Percentiles rank a stretch among this genome's conserved stretches.
Conservation (phyloP, 768 basidiomycete species). For the Mycena crocata region DNA sequence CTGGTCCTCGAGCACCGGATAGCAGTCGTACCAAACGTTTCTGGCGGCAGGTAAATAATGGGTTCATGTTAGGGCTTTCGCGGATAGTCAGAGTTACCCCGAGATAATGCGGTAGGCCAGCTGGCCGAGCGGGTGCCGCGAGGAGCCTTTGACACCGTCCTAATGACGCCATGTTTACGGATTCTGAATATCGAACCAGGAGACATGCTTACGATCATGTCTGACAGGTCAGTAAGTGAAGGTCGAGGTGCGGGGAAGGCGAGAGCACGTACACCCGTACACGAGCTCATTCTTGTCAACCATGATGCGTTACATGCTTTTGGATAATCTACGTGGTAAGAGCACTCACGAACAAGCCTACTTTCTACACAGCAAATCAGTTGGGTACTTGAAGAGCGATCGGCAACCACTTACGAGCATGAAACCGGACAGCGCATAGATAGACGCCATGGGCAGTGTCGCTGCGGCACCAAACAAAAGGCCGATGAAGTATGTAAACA, state of each 20-base stretch:
- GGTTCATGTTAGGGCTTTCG: not conserved
- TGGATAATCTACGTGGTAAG: not conserved
- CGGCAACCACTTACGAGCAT: not conserved
- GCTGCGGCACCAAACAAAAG: not conserved
- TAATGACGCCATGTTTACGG: not conserved
- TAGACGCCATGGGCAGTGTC: not conserved
- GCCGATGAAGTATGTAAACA: conserved; percentile 18
- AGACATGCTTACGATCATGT: not conserved
- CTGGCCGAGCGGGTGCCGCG: conserved; percentile 4
- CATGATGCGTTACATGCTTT: too few species aligned
- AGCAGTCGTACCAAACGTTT: conserved; percentile 8
- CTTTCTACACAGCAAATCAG: not conserved
- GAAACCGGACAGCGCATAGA: conserved; percentile 1
- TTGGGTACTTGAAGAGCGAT: not conserved
- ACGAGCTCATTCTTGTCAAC: conserved; percentile 1
- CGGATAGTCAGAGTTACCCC: not conserved
- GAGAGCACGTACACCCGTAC: not conserved
- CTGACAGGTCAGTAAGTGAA: not conserved
- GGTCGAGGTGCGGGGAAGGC: not conserved
- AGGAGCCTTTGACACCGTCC: conserved; percentile 1
- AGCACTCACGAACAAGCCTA: conserved; percentile 4
- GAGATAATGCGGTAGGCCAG: conserved; percentile 1
- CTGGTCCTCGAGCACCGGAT: conserved; percentile 5
- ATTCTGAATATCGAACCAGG: not conserved
- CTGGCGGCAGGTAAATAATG: not conserved